Conservation (phyloP, 208 protist genomes). For the Trypanosoma platydactyli region DNA sequence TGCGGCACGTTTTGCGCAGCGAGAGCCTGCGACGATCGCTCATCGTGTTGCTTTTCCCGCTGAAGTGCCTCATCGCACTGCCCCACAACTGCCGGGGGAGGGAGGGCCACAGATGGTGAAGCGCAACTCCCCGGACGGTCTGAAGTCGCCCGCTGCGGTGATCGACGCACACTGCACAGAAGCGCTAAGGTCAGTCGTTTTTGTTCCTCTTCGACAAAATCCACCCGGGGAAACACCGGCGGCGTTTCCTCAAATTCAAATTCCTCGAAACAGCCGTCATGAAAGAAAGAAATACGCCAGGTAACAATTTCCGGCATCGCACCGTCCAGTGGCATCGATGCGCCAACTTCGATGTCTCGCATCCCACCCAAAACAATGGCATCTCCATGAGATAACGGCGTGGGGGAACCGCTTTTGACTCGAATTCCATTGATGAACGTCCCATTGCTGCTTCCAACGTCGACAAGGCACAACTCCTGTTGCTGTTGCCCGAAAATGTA, state of each 20-base stretch:
- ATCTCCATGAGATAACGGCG: slow-evolving; percentile 61
- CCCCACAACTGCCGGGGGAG: slow-evolving; percentile 19
- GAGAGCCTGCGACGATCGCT: slow-evolving; percentile 3
- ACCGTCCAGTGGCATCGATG: slow-evolving; percentile 46
- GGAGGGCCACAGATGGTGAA: not conserved
- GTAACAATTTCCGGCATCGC: slow-evolving; percentile 70
- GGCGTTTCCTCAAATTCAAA: slow-evolving; percentile 59
- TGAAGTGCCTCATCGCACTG: not conserved
- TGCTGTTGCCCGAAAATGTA: not conserved
- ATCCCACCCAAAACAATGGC: slow-evolving; percentile 82
- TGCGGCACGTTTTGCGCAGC: not conserved
- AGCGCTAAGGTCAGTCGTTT: slow-evolving; percentile 25
- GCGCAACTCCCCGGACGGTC: not conserved
- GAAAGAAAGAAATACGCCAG: slow-evolving; percentile 55
- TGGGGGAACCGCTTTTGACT: slow-evolving; percentile 41
- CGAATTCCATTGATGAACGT: slow-evolving; percentile 85
- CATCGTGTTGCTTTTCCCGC: slow-evolving; percentile 5
- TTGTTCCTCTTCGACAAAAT: slow-evolving; percentile 48
- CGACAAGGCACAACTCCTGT: slow-evolving; percentile 55
- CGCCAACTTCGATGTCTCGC: slow-evolving; percentile 68
- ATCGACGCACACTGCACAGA: slow-evolving; percentile 42
- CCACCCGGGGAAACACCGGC: slow-evolving; percentile 44
- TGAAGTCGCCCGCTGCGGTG: slow-evolving; percentile 18
- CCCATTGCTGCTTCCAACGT: slow-evolving; percentile 86
- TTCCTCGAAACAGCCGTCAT: not conserved